These are phyloP conservation scores for Debaryomyces psychrophilus DNA, from an alignment of 1,139 yeast genomes.

Conservation along the genomic window DNA sequence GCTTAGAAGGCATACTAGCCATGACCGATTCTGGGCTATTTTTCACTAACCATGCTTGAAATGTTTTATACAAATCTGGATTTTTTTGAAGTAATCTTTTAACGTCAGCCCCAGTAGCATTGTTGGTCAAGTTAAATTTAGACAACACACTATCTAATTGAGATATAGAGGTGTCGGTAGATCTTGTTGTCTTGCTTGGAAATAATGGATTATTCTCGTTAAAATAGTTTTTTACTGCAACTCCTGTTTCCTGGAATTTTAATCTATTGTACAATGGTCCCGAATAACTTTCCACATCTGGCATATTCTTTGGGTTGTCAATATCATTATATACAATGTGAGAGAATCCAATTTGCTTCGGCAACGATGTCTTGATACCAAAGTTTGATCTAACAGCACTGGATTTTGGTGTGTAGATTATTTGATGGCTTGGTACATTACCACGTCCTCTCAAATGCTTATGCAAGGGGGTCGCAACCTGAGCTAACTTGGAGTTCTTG, in stretches of 20 bases:
- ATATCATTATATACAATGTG: constrained; percentile 49
- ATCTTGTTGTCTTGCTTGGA: constrained; percentile 27
- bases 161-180: constrained; percentile 16
- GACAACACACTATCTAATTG: constrained; percentile 32
- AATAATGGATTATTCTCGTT: constrained; percentile 39
- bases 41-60: constrained; percentile 37
- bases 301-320: constrained; percentile 48
- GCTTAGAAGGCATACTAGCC: constrained; percentile 22
- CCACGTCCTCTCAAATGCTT: constrained; percentile 36
- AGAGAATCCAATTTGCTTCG: constrained; percentile 45
- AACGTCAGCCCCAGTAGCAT: constrained; percentile 32
- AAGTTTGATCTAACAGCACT: constrained; percentile 47
- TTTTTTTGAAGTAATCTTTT: constrained; percentile 32
- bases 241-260: constrained; percentile 48
- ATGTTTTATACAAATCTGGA: constrained; percentile 36
- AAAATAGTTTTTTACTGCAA: constrained; percentile 37
- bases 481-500: constrained; percentile 48
- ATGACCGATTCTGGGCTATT: constrained; percentile 39
- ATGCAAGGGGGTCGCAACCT: constrained; percentile 49
- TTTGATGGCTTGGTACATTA: constrained; percentile 47
- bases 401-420: constrained; percentile 47
- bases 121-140: constrained; percentile 36
- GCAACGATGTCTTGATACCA: constrained; percentile 49
- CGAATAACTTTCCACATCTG: constrained; percentile 50
- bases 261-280: constrained; percentile 43